These are phyloP conservation scores for Coemansia sp. DNA, from an alignment of 192 early-diverging fungal genomes.

Conservation along the genomic window DNA sequence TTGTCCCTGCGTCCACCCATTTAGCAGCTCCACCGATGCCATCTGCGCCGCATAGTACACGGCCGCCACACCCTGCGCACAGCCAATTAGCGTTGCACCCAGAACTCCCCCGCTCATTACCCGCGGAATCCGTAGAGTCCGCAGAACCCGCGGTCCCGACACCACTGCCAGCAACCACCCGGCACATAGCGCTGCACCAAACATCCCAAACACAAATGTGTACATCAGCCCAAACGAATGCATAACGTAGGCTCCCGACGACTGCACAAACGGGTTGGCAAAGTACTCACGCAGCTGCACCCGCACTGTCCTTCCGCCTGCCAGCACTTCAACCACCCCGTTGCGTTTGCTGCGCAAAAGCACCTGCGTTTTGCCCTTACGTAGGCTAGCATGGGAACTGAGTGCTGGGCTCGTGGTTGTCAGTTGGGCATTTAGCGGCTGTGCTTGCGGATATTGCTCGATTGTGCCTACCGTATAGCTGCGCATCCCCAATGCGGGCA, in stretches of 20 bases:
- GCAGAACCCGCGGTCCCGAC: background rate
- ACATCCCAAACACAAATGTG: constrained; percentile 24
- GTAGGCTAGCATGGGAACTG: constrained; percentile 3
- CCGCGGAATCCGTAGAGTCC: background rate
- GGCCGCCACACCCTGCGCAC: constrained; percentile 1
- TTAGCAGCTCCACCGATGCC: constrained; percentile 16
- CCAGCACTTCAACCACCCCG: constrained; percentile 12
- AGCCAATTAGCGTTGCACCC: background rate
- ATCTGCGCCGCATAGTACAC: constrained; percentile 26
- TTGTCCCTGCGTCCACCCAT: constrained; percentile 24
- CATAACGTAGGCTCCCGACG: constrained; percentile 51
- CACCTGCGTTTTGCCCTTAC: constrained; percentile 18
- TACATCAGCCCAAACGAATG: constrained; percentile 53
- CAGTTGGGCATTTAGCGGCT: background rate
- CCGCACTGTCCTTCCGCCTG: constrained; percentile 9
- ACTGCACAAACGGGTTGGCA: constrained; percentile 39
- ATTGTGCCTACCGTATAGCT: constrained; percentile 14
- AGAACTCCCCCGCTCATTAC: background rate
- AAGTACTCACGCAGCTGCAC: constrained; percentile 42
- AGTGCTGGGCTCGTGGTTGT: background rate
- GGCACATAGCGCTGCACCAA: constrained; percentile 19
- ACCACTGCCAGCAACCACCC: constrained; percentile 8
- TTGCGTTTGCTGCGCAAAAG: background rate
- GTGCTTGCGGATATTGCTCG: background rate
- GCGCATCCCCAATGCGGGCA: constrained; percentile 28